Conservation (phyloP, 495 filamentous ascomycete genomes). For the Neurospora sp. region DNA sequence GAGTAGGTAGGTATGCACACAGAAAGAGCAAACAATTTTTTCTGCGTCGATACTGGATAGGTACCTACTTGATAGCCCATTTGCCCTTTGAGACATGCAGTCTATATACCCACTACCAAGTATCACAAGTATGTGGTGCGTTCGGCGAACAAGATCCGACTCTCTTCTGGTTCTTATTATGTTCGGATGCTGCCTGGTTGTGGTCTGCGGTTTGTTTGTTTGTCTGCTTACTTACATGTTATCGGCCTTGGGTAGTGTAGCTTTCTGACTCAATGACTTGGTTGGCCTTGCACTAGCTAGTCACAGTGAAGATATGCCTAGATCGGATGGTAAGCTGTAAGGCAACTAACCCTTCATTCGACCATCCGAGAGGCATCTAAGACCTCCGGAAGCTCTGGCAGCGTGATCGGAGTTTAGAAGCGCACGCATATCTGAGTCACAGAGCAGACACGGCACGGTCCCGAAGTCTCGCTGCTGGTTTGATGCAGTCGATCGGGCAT, state of each 20-base stretch:
- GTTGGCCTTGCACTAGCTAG: neutral
- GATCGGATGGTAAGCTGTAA: neutral
- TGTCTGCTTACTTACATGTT: neutral
- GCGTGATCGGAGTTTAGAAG: neutral
- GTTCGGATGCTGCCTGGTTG: neutral
- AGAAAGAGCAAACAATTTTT: neutral
- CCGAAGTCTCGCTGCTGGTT: neutral
- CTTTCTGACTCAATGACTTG: neutral
- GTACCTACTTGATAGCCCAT: neutral
- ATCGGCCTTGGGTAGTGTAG: neutral
- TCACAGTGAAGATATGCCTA: neutral
- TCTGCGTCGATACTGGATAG: neutral
- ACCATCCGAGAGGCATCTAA: neutral
- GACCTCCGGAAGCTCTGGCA: neutral
- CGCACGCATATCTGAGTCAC: neutral
- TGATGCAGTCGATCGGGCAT: neutral
- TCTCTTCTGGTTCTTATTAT: neutral
- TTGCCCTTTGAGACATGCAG: neutral
- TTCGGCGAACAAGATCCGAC: neutral
- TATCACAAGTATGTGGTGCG: neutral
- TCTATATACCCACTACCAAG: neutral
- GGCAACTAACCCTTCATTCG: neutral
- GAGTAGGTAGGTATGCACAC: neutral
- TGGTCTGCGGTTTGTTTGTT: neutral
- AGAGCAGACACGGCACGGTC: neutral